These are phyloP conservation scores for Fusarium sp. DNA, from an alignment of 2,329 filamentous ascomycete species.

Conservation along the genomic window DNA sequence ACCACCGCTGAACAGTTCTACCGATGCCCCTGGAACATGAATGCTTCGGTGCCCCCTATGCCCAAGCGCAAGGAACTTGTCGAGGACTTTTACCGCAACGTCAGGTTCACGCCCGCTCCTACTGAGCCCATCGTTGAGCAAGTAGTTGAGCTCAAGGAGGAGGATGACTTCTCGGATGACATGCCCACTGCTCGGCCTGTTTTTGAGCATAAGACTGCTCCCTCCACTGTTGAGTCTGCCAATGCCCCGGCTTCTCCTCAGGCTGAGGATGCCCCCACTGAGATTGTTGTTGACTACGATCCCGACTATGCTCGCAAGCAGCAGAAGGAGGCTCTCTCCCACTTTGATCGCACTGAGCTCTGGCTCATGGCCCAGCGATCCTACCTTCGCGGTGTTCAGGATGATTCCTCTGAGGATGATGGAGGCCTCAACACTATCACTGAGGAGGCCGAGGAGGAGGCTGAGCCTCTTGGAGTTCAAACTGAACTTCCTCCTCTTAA, in stretches of 20 bases:
- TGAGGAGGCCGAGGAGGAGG: conserved; percentile 48
- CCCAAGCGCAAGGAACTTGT: conserved; percentile 51
- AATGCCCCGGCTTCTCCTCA: conserved; percentile 55
- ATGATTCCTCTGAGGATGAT: conserved; percentile 53
- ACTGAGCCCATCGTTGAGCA: conserved; percentile 65
- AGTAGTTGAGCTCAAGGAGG: conserved; percentile 68
- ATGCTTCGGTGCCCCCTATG: conserved; percentile 52
- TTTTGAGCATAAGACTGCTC: conserved; percentile 47
- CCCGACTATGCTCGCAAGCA: conserved; percentile 80
- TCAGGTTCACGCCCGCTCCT: conserved; percentile 56
- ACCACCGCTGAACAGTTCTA: conserved; percentile 95
- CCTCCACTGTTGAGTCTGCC: conserved; percentile 46
- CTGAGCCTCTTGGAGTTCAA: conserved; percentile 44
- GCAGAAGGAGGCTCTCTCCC: conserved; percentile 74
- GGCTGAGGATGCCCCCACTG: conserved; percentile 68
- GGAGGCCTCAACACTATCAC: conserved; percentile 52
- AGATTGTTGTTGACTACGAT: conserved; percentile 78
- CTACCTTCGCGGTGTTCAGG: conserved; percentile 76
- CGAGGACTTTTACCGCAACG: conserved; percentile 54
- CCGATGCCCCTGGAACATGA: conserved; percentile 77
- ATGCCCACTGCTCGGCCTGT: conserved; percentile 73
- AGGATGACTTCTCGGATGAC: conserved; percentile 65
- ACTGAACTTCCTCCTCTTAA: conserved; percentile 37
- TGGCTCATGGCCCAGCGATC: conserved; percentile 87
- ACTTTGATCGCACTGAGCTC: conserved; percentile 83